Base-by-base conservation (phyloP, 2,329 filamentous ascomycete genomes). In the Leptoxyphium fumago region DNA sequence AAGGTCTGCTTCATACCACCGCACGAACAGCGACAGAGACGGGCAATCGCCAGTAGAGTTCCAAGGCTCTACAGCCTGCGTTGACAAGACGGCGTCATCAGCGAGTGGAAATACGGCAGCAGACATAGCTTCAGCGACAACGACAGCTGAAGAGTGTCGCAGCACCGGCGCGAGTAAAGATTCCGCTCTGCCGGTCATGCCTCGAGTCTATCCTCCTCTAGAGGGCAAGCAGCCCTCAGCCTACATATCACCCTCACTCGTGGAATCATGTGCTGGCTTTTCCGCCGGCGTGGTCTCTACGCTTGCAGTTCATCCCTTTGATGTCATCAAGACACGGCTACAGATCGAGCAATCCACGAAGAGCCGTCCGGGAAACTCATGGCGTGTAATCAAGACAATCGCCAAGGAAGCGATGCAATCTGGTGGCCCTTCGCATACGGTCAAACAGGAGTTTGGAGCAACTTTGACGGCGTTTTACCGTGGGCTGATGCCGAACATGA, bases 311-410 rank as follows among this genome's bases (percentile, higher is more conserved):
- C 89, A 96, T 61, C 91, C 91, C 29, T 77, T 98, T 47, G 91
- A 98, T 66, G 80, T 98, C 50, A 80, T 96, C 61, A 98, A 98
- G 72, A 96, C 89, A 48, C 82, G 91, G 50, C 78, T 98, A 60
- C 91, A 98, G 68, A 58, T 60, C 45, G 51, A 58, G 45, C 48
- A 52, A 30, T 40, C 42, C 29, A 44, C 48, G 5, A 45, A 45
- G 14, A 45, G 46, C n/a, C 44, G 52, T 30, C 47, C 50, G 6
- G 56, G 57, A 34, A 51, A 47, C 38, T 57, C 51, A 39, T 48
- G 46, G 45, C 48, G 54, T 21, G 50, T 58, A 30, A 54, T 59
- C 15, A 49, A 51, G 11, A 45, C 47, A 13, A 60, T 60, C 30
- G 55, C 54, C 10, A 40, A 43, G 14, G 57, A 60, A 43, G 55